Evolutionary conservation across 2,329 filamentous ascomycete genomes (phyloP), one percentile per base, ranked within the genome.

Genomic region (Cryphonectria japonica): DNA sequence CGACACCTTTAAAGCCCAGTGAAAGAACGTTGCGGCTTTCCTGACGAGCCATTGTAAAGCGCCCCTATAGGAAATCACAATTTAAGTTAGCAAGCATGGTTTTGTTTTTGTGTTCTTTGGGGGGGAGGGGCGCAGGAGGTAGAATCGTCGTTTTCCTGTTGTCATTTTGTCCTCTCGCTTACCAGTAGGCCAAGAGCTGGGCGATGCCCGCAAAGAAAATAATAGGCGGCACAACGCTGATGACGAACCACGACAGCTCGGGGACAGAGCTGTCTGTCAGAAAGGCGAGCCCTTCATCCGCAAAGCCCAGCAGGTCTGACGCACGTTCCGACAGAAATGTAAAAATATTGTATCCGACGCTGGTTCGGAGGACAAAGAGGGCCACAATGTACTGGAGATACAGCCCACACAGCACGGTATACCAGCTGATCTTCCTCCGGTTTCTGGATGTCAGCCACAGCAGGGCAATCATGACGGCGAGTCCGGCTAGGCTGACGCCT

Each of bases 181-280:
- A 62, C 76, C 86, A 86, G 84, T 95, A 92, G 84, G 93, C 97
- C 60, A 97, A 82, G 19, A 97, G 88, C 81, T 97, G 93, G 37
- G 97, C 93, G n/a, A 97, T 85, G 1, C 94, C 90, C 71, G 97
- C 92, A 88, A 98, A 97, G 89, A 97, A 98, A 83, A 97, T 93
- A 82, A 98, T 97, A 76, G 95, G 91, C 0, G 95, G 94, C n/a
- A 97, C 86, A 73, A 97, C 94, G 66, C 86, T 84, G 66, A 92
- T 86, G 74, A 97, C 85, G 87, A 97, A 97, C 87, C 87, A 94
- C 4, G 77, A 75, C 0, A 85, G 77, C 3, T 80, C 50, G 3
- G 83, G 78, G 7, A 85, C 83, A 9, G 80, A 79, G 0, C 76
- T 68, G 19, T 83, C 82, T 0, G 90, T 92, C 75, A 98, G 81